Base-by-base conservation (phyloP, 176 grass and related monocot genomes). In the Ensete glaucum region DNA sequence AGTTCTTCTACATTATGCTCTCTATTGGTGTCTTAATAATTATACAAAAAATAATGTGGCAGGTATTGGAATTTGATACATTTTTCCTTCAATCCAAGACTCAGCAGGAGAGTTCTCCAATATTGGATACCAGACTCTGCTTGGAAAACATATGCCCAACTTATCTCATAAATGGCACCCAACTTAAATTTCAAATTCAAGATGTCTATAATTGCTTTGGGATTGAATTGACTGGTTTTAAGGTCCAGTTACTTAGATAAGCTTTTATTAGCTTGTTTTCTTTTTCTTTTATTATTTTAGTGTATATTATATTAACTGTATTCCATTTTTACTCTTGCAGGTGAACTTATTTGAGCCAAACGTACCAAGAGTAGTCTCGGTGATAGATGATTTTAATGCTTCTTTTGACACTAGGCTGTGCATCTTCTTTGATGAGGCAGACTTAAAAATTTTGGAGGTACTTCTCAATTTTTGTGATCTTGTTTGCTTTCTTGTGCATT, bases 361-460 rank as follows among this genome's bases (percentile, higher is more conserved):
- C 19, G 52, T 48, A 25, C 73, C 88, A 80, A 87, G 79, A 75
- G 53, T 79, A 73, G 62, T 86, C 51, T 80, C 82, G 48, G 87
- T 87, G 54, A 59, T 97, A 29, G 69, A 87, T 60, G 85, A 91
- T 77, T 78, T 88, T 76, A 83, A 88, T 82, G 74, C 81, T 72
- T 93, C 84, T 27, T 19, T 87, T 81, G 34, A 85, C 62, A 72
- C 88, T 76, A 60, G 80, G 62, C 26, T 82, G n/a, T 97, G 94
- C 82, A 63, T 86, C 70, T 83, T 97, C 34, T 81, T 85, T 56
- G 90, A 93, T 75, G 94, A 97, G 87, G 83, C 90, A 66, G 29
- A 81, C 79, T 72, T 97, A 79, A 91, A 91, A 85, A 82, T 90
- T 50, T 81, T 93, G 22, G 88, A 97, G 94, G 94, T 97, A 90